A percentile compares a stretch with the other conserved stretches of the same genome.
Conservation (phyloP, 176 grass and related monocot genomes). For the Carex littledalei region DNA sequence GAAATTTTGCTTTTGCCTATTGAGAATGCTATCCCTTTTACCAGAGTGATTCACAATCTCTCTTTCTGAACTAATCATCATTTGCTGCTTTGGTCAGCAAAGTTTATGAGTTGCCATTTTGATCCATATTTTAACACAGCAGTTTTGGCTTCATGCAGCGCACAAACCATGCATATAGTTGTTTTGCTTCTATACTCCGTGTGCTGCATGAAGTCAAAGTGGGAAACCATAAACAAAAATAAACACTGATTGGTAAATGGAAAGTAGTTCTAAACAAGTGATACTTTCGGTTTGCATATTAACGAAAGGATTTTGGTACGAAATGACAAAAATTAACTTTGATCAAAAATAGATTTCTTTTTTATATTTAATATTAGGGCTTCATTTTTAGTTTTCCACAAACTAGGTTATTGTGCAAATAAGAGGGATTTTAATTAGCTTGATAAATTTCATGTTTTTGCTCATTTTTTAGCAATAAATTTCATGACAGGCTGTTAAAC, state of each 20-base stretch:
- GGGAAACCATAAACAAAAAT: not conserved
- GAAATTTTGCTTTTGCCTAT: not conserved
- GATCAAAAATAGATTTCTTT: not conserved
- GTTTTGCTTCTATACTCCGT: too few relatives aligned
- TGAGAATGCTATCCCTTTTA: not conserved
- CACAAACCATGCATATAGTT: too few relatives aligned
- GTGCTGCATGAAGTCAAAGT: not conserved
- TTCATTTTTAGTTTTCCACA: not conserved
- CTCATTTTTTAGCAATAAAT: not conserved
- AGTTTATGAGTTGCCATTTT: not conserved
- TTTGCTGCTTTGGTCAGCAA: not conserved
- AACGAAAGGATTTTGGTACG: not conserved
- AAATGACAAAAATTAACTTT: not conserved
- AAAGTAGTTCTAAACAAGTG: not conserved
- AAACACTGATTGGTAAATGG: too few relatives aligned
- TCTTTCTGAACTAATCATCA: not conserved
- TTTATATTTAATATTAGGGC: not conserved
- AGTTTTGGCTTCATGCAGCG: too few relatives aligned
- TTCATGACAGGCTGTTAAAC: slow-evolving; percentile 41
- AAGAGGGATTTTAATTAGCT: not conserved
- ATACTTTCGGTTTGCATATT: not conserved
- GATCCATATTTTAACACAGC: not conserved
- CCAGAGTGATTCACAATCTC: not conserved
- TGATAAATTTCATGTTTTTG: not conserved
- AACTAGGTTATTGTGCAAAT: not conserved